phyloP scores from a whole-genome alignment of 2,329 filamentous ascomycete genomes.

The Stenocarpella maydis region DNA sequence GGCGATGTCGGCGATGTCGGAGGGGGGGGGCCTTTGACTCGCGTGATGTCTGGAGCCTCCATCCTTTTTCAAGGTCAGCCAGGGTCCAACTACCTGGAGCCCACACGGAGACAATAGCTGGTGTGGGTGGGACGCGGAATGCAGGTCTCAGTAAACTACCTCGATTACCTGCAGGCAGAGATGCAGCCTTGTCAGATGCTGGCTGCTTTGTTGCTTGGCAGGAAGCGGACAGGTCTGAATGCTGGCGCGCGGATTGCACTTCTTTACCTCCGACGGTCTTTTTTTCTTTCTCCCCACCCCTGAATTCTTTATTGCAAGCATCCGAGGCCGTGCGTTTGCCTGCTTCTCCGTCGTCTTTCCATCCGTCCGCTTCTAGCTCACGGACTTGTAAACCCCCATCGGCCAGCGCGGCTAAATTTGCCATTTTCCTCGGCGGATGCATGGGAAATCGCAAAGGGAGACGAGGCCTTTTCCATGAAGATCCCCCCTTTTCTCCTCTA shows the following conservation, averaged over 20 bases:
- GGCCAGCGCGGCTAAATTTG: slow-evolving; percentile 20
- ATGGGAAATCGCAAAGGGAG: background rate
- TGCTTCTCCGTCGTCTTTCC: too few species aligned
- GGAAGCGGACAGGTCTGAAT: background rate
- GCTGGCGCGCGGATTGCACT: background rate
- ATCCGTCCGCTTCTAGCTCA: slow-evolving; percentile 3
- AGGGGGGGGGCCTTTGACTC: slow-evolving; percentile 3
- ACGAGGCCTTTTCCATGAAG: background rate
- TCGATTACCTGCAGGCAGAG: background rate
- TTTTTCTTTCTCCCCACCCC: background rate
- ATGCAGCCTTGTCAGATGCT: slow-evolving; percentile 4
- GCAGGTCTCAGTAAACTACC: background rate
- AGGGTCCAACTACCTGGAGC: background rate
- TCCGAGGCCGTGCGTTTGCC: slow-evolving; percentile 16
- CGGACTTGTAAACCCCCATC: slow-evolving; percentile 20
- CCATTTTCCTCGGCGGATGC: background rate
- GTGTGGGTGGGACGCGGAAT: background rate
- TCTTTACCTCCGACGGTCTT: background rate
- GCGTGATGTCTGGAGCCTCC: background rate
- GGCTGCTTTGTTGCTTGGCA: background rate
- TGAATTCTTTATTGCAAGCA: background rate
- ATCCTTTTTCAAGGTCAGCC: background rate
- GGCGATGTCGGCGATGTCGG: too few species aligned
- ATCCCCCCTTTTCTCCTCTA: background rate
- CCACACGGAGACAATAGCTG: background rate